phyloP scores from a whole-genome alignment of 1,139 yeast genomes.

The Yamadazyma trypodendri region DNA sequence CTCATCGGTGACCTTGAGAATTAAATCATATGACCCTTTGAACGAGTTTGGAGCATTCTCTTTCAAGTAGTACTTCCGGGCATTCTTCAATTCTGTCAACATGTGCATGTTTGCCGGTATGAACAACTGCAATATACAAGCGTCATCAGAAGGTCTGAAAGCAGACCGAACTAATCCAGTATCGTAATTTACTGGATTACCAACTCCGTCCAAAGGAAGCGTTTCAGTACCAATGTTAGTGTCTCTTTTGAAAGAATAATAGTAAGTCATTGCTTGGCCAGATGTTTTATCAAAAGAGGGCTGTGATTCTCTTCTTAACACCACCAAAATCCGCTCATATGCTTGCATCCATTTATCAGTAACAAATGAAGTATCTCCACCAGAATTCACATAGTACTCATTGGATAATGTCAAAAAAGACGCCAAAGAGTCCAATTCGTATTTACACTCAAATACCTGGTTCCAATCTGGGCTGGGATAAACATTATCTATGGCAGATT shows the following conservation, averaged over 20 bases:
- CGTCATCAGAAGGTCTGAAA: slow-evolving; percentile 88
- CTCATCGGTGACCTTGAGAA: slow-evolving; percentile 22
- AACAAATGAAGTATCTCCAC: slow-evolving; percentile 55
- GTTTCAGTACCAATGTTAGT: slow-evolving; percentile 83
- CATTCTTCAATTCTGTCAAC: slow-evolving; percentile 56
- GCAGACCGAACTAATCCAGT: slow-evolving; percentile 83
- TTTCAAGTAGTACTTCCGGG: slow-evolving; percentile 21
- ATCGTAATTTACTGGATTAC: slow-evolving; percentile 74
- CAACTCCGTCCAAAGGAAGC: slow-evolving; percentile 70
- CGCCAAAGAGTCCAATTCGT: slow-evolving; percentile 84
- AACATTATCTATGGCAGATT: slow-evolving; percentile 64
- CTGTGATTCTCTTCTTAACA: slow-evolving; percentile 58
- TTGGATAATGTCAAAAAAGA: slow-evolving; percentile 74
- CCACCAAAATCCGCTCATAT: slow-evolving; percentile 47
- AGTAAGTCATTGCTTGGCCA: slow-evolving; percentile 52
- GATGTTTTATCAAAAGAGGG: slow-evolving; percentile 60
- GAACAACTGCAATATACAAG: slow-evolving; percentile 75
- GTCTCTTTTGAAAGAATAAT: slow-evolving; percentile 68
- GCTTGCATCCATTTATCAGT: slow-evolving; percentile 62
- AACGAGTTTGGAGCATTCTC: slow-evolving; percentile 10
- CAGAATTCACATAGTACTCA: slow-evolving; percentile 60
- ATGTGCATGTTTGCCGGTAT: slow-evolving; percentile 86
- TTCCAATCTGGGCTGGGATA: slow-evolving; percentile 68
- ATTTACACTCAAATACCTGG: slow-evolving; percentile 83
- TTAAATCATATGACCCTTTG: slow-evolving; percentile 9